A percentile compares a stretch with the other conserved stretches of the same genome.
These are phyloP conservation scores for Apocynum venetum DNA, from an alignment of 257 asterid species.

Conservation along the genomic window DNA sequence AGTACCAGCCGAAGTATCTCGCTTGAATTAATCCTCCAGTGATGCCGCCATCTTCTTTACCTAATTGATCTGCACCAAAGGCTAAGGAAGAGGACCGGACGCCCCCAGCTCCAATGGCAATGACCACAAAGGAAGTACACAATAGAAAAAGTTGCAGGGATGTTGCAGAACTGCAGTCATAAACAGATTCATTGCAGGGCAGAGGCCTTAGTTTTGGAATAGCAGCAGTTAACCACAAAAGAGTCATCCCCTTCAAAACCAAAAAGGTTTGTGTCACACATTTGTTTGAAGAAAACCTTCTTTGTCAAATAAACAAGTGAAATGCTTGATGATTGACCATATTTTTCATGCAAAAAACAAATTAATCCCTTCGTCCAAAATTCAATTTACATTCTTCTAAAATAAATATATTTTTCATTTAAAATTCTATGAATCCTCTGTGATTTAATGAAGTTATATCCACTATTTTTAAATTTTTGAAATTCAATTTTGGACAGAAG, in stretches of 20 bases:
- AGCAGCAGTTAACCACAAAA: conserved; percentile 54
- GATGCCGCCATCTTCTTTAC: conserved; percentile 44
- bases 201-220: conserved; percentile 57
- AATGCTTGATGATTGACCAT: neutral
- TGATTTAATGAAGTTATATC: too few relatives aligned
- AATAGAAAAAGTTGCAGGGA: conserved; percentile 28
- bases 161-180: conserved; percentile 35
- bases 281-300: too few relatives aligned
- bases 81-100: neutral
- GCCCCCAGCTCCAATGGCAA: neutral
- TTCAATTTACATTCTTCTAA: too few relatives aligned
- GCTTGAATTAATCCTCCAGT: conserved; percentile 17
- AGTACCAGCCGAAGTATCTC: conserved; percentile 69
- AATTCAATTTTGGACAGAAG: too few relatives aligned
- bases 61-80: neutral
- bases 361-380: too few relatives aligned
- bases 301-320: too few relatives aligned
- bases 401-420: too few relatives aligned
- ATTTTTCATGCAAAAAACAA: too few relatives aligned
- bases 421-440: too few relatives aligned
- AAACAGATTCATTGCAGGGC: conserved; percentile 31
- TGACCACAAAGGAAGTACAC: neutral
- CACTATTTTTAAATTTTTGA: too few relatives aligned
- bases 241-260: conserved; percentile 47
- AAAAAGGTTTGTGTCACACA: neutral